These are phyloP conservation scores for Aspergillus jensenii DNA, from an alignment of 2,329 filamentous ascomycete species.

Conservation along the genomic window DNA sequence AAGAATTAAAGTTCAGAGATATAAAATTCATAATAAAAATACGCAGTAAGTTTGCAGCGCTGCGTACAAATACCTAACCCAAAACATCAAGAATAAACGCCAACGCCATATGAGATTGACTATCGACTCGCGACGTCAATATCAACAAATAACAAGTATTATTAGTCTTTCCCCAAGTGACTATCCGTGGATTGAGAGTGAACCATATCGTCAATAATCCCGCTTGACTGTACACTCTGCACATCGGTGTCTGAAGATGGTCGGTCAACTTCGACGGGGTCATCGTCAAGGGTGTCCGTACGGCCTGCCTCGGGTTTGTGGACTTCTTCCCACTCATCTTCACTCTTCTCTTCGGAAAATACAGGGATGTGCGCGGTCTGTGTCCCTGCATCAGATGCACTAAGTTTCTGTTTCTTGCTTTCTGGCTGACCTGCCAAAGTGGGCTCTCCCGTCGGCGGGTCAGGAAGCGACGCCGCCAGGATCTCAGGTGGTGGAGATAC, in stretches of 20 bases:
- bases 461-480: constrained; percentile 48
- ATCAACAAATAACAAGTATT: not conserved
- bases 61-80: not conserved
- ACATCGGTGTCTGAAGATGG: constrained; percentile 32
- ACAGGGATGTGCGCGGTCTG: constrained; percentile 7
- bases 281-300: constrained; percentile 31
- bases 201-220: constrained; percentile 28
- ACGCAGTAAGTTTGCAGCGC: not conserved
- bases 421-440: constrained; percentile 44
- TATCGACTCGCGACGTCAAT: not conserved
- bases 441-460: constrained; percentile 50
- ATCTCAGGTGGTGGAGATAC: constrained; percentile 19
- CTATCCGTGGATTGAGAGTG: constrained; percentile 22
- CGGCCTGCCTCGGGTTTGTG: constrained; percentile 27
- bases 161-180: constrained; percentile 23
- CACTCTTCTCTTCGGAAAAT: constrained; percentile 28
- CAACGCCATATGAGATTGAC: not conserved
- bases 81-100: not conserved
- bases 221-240: constrained; percentile 37
- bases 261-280: constrained; percentile 33
- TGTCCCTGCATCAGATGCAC: constrained; percentile 10
- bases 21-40: not conserved
- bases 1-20: not conserved
- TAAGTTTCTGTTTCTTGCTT: constrained; percentile 49
- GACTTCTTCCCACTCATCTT: constrained; percentile 44